Percentiles rank a stretch among this genome's conserved stretches.
Evolutionary conservation across 805 yeast genomes (phyloP).

Genomic region (Pichia phayaonensis): DNA sequence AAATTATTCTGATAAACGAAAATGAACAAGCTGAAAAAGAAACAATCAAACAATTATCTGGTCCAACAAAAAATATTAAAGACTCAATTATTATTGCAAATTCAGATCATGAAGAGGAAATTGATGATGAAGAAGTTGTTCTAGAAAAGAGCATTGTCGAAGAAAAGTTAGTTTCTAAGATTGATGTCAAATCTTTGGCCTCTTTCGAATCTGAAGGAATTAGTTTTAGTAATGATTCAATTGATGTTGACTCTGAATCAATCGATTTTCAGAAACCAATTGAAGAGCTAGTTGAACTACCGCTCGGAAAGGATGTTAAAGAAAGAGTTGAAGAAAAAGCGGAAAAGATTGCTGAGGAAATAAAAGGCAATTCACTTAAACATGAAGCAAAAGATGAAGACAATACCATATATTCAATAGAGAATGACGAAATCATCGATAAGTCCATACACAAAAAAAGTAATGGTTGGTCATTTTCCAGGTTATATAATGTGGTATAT

Average conservation of each 20-base stretch:
- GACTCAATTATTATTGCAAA: constrained; percentile 5
- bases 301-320: not conserved
- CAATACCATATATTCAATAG: no score
- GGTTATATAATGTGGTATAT: not conserved
- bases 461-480: not conserved
- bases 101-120: constrained; percentile 4
- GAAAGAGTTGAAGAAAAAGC: not conserved
- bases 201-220: constrained; percentile 7
- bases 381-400: not conserved
- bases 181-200: constrained; percentile 10
- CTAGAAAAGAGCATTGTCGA: not conserved
- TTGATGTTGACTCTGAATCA: constrained; percentile 1
- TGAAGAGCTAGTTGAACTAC: not conserved
- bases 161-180: constrained; percentile 1
- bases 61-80: constrained; percentile 17
- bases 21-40: not conserved
- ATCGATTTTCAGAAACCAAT: not conserved
- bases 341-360: no score
- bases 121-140: constrained; percentile 1
- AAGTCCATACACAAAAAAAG: no score
- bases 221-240: constrained; percentile 11
- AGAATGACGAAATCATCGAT: not conserved
- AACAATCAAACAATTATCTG: not conserved
- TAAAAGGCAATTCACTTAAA: no score
- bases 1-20: not conserved